Evolutionary conservation across 495 filamentous ascomycete genomes (phyloP).

Genomic region (Neurospora tetraspora): DNA sequence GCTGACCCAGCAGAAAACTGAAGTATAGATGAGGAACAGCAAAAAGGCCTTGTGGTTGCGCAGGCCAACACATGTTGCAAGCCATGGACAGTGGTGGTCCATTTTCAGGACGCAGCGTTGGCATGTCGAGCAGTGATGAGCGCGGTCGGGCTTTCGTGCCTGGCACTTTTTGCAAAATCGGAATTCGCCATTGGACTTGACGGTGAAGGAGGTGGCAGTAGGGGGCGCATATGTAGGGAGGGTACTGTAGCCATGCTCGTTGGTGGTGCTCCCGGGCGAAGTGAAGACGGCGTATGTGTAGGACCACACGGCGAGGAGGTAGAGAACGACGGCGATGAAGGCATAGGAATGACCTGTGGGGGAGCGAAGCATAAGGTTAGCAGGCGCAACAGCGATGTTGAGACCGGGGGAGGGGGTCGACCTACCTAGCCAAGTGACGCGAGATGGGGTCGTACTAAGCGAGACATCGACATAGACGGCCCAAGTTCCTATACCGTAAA

Average conservation of each 20-base stretch:
- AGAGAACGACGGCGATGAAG: conserved; percentile 58
- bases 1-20: conserved; percentile 72
- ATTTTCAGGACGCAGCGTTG: conserved; percentile 92
- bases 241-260: conserved; percentile 39
- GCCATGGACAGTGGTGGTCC: conserved; percentile 99
- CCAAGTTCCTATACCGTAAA: conserved; percentile 85
- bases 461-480: conserved; percentile 76
- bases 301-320: conserved; percentile 69
- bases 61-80: conserved; percentile 89
- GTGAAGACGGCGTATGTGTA: conserved; percentile 93
- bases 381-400: not conserved
- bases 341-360: conserved; percentile 33
- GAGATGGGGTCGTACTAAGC: conserved; percentile 53
- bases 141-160: conserved; percentile 83
- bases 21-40: conserved; percentile 86
- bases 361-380: not conserved
- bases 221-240: conserved; percentile 38
- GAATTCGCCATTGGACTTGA: conserved; percentile 75
- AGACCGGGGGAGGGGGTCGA: not conserved
- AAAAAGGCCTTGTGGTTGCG: conserved; percentile 93
- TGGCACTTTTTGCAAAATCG: conserved; percentile 98
- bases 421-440: conserved; percentile 59
- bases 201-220: conserved; percentile 66
- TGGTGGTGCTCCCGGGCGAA: conserved; percentile 60
- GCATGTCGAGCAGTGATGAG: conserved; percentile 94